Percentiles rank a stretch among this genome's conserved stretches.
phyloP scores from a whole-genome alignment of 129 eudicot species.

The Chrysanthemum lavandulifolium region DNA sequence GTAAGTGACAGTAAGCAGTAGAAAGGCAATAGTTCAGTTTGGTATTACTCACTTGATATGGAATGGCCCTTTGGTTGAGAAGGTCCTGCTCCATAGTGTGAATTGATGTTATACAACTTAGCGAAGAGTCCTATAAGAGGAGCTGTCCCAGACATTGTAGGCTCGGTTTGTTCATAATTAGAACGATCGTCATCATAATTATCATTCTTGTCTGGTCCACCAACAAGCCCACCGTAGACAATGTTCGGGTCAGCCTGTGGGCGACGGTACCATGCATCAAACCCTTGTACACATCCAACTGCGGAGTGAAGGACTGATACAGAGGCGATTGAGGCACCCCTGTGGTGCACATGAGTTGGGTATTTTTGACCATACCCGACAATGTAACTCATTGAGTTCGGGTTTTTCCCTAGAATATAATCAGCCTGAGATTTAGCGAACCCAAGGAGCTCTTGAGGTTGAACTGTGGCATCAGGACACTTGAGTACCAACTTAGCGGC shows the following conservation, averaged over 20 bases:
- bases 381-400: slow-evolving; percentile 75
- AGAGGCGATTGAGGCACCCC: slow-evolving; percentile 84
- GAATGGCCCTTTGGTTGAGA: slow-evolving; percentile 23
- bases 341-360: slow-evolving; percentile 80
- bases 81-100: slow-evolving; percentile 41
- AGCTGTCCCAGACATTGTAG: slow-evolving; percentile 78
- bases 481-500: slow-evolving; percentile 39
- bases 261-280: slow-evolving; percentile 75
- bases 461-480: slow-evolving; percentile 65
- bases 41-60: slow-evolving; percentile 39
- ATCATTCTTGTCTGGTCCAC: slow-evolving; percentile 79
- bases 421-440: slow-evolving; percentile 95
- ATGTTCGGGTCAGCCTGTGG: slow-evolving; percentile 63
- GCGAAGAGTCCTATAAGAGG: slow-evolving; percentile 89
- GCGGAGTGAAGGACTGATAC: slow-evolving; percentile 35
- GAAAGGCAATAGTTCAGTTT: neutral
- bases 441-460: slow-evolving; percentile 67
- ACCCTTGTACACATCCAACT: slow-evolving; percentile 85
- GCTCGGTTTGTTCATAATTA: slow-evolving; percentile 84
- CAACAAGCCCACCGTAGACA: slow-evolving; percentile 77
- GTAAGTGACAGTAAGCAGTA: neutral
- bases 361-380: slow-evolving; percentile 78
- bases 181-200: slow-evolving; percentile 68
- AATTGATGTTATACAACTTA: slow-evolving; percentile 48
- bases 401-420: slow-evolving; percentile 91